phyloP scores from a whole-genome alignment of 2,329 filamentous ascomycete species.

The Pseudofabraea citricarpa region DNA sequence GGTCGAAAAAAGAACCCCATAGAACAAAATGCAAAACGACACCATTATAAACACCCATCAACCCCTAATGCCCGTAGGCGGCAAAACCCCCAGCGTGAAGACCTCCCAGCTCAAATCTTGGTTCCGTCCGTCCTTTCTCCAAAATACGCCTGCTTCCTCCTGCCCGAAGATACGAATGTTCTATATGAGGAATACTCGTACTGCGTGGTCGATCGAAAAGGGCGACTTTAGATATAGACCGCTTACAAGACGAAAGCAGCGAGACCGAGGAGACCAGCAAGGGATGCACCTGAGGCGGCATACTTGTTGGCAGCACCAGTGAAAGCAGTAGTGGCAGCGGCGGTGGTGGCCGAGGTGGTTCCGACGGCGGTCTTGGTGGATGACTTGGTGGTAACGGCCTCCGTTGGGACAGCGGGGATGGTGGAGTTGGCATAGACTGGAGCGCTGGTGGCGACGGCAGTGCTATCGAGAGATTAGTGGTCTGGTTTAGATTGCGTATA shows the following conservation, averaged over 20 bases:
- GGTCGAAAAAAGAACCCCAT: too few relatives aligned
- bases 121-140: slow-evolving; percentile 28
- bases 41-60: too few relatives aligned
- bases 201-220: slow-evolving; percentile 45
- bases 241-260: slow-evolving; percentile 40
- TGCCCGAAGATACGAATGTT: slow-evolving; percentile 19
- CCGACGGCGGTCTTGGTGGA: slow-evolving; percentile 17
- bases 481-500: background rate
- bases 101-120: too few relatives aligned
- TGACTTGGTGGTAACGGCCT: slow-evolving; percentile 25
- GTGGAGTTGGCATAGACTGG: slow-evolving; percentile 17
- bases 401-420: slow-evolving; percentile 19
- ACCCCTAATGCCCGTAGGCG: too few relatives aligned
- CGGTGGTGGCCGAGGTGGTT: slow-evolving; percentile 18
- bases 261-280: slow-evolving; percentile 56
- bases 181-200: slow-evolving; percentile 27
- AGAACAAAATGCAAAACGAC: too few relatives aligned
- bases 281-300: slow-evolving; percentile 52
- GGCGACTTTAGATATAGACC: slow-evolving; percentile 31
- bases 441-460: slow-evolving; percentile 10
- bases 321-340: slow-evolving; percentile 41
- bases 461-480: slow-evolving; percentile 3
- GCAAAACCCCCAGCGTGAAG: too few relatives aligned
- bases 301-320: slow-evolving; percentile 47
- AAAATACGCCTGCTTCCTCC: slow-evolving; percentile 29